Conservation (phyloP, 2,329 filamentous ascomycete genomes). For the Fusarium verticillioides region DNA sequence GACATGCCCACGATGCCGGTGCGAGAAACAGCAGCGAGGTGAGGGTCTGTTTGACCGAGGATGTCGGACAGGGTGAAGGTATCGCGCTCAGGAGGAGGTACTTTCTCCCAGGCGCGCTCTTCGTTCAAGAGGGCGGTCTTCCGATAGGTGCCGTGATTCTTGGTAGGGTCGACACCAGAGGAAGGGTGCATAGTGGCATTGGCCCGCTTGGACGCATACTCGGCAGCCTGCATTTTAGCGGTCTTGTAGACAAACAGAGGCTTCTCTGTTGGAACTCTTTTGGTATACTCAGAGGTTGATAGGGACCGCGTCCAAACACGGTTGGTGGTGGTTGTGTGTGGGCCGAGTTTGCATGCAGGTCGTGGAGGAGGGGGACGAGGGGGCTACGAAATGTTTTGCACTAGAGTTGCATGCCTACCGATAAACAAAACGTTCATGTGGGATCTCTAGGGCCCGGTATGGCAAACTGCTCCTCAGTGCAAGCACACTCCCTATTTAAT, state of each 20-base stretch:
- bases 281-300: not conserved
- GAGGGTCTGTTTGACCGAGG: not conserved
- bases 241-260: not conserved
- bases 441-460: accelerated
- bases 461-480: not conserved
- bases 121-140: not conserved
- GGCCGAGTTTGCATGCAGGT: not conserved
- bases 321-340: not conserved
- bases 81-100: not conserved
- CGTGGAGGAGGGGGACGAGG: not conserved
- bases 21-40: not conserved
- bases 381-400: not conserved
- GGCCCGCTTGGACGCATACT: not conserved
- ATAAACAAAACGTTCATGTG: not conserved
- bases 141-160: not conserved
- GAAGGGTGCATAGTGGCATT: not conserved
- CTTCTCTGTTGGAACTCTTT: not conserved
- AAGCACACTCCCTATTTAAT: not conserved
- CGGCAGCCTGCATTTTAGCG: not conserved
- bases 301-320: not conserved
- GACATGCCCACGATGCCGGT: not conserved
- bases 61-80: slow-evolving; percentile 13
- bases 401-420: not conserved
- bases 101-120: not conserved
- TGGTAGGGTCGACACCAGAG: not conserved